A percentile compares a stretch with the other conserved stretches of the same genome.
These are phyloP conservation scores for Trichopus zeylanicus DNA, from an alignment of 116 monocot species.

Conservation along the genomic window DNA sequence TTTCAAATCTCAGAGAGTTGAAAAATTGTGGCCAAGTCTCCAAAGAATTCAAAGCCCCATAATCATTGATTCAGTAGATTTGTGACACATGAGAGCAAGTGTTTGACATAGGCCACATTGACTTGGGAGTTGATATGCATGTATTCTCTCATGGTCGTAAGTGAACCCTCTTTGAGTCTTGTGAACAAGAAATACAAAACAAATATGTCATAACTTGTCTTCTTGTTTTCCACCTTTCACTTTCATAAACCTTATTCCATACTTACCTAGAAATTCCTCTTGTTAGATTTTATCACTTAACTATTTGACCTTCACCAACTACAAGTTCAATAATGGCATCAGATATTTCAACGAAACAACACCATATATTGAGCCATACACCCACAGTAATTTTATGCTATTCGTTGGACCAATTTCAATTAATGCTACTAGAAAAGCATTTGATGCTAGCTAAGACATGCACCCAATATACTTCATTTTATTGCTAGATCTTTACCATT, in stretches of 20 bases:
- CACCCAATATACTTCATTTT: too few species aligned
- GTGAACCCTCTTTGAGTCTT: too few species aligned
- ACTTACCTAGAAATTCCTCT: too few species aligned
- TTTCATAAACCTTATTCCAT: not conserved
- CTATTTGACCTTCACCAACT: not conserved
- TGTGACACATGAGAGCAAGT: not conserved
- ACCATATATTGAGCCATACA: too few species aligned
- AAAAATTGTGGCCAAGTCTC: not conserved
- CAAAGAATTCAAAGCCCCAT: not conserved
- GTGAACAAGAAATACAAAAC: not conserved
- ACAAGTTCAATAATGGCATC: not conserved
- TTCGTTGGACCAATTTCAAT: too few species aligned
- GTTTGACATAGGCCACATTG: not conserved
- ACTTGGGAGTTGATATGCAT: not conserved
- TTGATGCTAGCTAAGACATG: too few species aligned
- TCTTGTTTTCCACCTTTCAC: not conserved
- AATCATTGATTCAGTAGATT: not conserved
- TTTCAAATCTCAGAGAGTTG: not conserved
- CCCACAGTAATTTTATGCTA: too few species aligned
- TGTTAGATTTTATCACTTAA: not conserved
- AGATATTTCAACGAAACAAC: too few species aligned
- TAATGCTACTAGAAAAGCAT: too few species aligned
- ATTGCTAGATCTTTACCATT: too few species aligned
- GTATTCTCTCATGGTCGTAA: not conserved
- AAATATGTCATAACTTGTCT: not conserved